Percentiles rank a stretch among this genome's conserved stretches.
Evolutionary conservation across 169 alveolate genomes (phyloP).

Genomic region (Plasmodium gaboni): DNA sequence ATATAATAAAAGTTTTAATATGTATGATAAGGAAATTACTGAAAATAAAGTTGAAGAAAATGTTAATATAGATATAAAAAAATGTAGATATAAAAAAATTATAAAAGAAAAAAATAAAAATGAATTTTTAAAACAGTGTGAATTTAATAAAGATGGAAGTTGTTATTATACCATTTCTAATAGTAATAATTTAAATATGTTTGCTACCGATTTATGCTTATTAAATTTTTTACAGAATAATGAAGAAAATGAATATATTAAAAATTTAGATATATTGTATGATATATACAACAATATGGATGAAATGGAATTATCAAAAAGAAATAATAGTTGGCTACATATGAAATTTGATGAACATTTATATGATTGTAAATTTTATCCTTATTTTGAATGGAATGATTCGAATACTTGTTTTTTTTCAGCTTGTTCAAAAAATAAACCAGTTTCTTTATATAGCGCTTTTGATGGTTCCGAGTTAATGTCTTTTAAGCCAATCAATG

Average conservation of each 20-base stretch:
- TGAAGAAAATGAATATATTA: neutral
- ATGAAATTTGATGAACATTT: constrained; percentile 26
- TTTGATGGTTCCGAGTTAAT: constrained; percentile 46
- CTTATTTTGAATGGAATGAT: constrained; percentile 56
- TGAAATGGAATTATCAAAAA: constrained; percentile 5
- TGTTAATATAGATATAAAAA: neutral
- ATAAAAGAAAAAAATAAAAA: constrained; percentile 18
- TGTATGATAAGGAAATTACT: neutral
- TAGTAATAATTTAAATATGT: constrained; percentile 17
- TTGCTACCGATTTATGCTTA: constrained; percentile 38
- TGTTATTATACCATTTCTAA: constrained; percentile 59
- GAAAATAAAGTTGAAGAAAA: neutral
- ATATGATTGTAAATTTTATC: constrained; percentile 72
- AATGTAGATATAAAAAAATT: neutral
- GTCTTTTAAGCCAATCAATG: constrained; percentile 44
- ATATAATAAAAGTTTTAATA: neutral
- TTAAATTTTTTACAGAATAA: constrained; percentile 3
- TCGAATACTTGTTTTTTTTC: constrained; percentile 57
- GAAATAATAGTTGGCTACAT: constrained; percentile 34
- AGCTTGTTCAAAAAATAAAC: constrained; percentile 20
- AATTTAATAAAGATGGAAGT: constrained; percentile 60
- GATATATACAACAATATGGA: constrained; percentile 11
- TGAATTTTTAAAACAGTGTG: constrained; percentile 68
- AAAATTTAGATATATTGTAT: neutral
- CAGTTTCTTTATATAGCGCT: constrained; percentile 54